Conservation (phyloP, 768 basidiomycete species). For the Mycena maculata region DNA sequence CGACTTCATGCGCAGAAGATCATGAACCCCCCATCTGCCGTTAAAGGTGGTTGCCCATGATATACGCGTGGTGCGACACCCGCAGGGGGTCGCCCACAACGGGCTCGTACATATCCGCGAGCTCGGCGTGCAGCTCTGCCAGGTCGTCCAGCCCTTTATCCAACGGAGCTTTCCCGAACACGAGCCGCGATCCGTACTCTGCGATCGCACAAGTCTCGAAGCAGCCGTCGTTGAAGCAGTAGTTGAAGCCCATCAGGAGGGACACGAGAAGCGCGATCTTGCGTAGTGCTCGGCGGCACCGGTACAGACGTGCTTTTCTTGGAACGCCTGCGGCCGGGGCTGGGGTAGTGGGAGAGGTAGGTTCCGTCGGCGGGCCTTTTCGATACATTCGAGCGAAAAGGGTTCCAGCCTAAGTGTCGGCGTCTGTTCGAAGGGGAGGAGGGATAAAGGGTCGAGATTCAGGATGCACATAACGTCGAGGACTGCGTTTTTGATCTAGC, state of each 20-base stretch:
- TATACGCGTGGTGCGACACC: constrained; percentile 24
- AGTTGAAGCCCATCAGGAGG: constrained; percentile 15
- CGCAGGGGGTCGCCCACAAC: constrained; percentile 16
- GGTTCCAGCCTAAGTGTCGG: constrained; percentile 22
- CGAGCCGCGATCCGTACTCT: constrained; percentile 19
- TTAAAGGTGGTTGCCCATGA: constrained; percentile 28
- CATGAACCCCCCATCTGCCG: constrained; percentile 12
- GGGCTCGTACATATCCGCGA: constrained; percentile 13
- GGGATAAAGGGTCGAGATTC: constrained; percentile 9
- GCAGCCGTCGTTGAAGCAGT: constrained; percentile 23
- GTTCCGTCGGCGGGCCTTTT: constrained; percentile 7
- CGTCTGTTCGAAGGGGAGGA: constrained; percentile 21
- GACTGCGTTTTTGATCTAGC: constrained; percentile 21
- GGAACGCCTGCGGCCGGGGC: constrained; percentile 14
- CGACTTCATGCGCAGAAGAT: no score
- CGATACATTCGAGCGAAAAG: constrained; percentile 22
- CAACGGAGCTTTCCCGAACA: not conserved
- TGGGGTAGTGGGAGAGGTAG: constrained; percentile 2
- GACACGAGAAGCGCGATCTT: constrained; percentile 11
- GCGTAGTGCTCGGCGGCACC: constrained; percentile 28
- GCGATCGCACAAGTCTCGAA: constrained; percentile 3
- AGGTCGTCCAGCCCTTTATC: constrained; percentile 19
- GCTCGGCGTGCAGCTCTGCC: constrained; percentile 4
- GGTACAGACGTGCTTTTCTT: constrained; percentile 20
- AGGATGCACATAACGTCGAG: constrained; percentile 19